Evolutionary conservation across 2,329 filamentous ascomycete genomes (phyloP), one percentile per base, ranked within the genome.

Genomic region (Microthyrium microscopicum): DNA sequence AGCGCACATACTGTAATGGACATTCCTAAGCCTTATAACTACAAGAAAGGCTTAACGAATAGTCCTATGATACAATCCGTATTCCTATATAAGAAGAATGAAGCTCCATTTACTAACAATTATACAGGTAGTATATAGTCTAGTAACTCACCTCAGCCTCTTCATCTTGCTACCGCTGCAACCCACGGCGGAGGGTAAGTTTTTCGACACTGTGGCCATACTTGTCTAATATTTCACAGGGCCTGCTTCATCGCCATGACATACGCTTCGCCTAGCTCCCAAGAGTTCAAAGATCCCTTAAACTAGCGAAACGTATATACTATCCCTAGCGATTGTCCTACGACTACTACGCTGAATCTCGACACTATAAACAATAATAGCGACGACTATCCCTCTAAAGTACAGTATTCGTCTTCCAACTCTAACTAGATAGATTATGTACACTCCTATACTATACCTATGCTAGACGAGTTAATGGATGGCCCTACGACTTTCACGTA

Each of bases 121-220:
- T 33, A 8, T 5, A 26, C n/a, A n/a, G n/a, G 7, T 16, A 33
- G 7, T 8, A 33, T 17, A 15, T 33, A 17, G 31, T 27, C 21
- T 26, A 17, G 31, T 26, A 17, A 17, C 21, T 17, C 5, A 26
- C 6, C 31, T 26, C 20, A 33, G 18, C 31, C 31, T 6, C 31
- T 33, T 17, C n/a, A 33, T 26, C 31, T 33, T 33, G n/a, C 16
- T 15, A 8, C 31, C 12, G 31, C 19, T 26, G 31, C 20, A 11
- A 33, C 31, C 21, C 20, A 33, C 16, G 31, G 31, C n/a, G 31
- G 31, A 33, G 31, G 31, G 31, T 33, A n/a, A 33, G 31, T 33
- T 15, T 8, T 33, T 26, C 6, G 5, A 8, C 16, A 7, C 11
- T 5, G 8, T 7, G 8, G 8, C 15, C 13, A 29, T 33, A 11